Evolutionary conservation across 306 rosid genomes (phyloP), one percentile per base, ranked within the genome.

Genomic region (Castanopsis chinensis): DNA sequence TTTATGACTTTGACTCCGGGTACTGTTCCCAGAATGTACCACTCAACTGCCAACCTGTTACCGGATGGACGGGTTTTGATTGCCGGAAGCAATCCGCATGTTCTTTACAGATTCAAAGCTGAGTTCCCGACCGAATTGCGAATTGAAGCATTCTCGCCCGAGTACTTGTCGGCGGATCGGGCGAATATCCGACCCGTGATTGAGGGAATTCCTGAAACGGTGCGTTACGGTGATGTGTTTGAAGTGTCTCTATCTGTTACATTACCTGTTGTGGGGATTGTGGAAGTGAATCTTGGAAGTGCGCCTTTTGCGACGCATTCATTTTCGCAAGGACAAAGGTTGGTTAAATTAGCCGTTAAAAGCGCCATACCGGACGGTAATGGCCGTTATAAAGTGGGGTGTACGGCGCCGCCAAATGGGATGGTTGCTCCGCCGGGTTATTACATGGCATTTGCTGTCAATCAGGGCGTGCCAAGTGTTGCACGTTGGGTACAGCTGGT

Each of bases 231-330:
- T 0, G 91, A 60, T 58, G 19, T 4, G 19, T 94, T 94, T 2
- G 89, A 88, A 14, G 92, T 91, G 20, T 19, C 81, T 9, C 85
- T 92, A 51, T 78, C 91, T 71, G 98, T 92, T 33, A 2, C 85
- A 0, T 69, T 94, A 67, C 85, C 97, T 0, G 89, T 94, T 9
- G 97, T 92, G 79, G 97, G 93, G 51, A 76, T 92, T 5, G 90
- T 92, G 81, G 97, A 91, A 76, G 87, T 94, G 45, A 92, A 92
- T 60, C 70, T 94, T 49, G 93, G 81, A 0, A 94, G 80, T 43
- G 97, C 97, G 2, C 97, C 98, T 2, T 94, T 92, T 43, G 88
- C 97, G 3, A 92, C 97, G 37, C 98, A 94, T 81, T 92, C 97
- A 2, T 92, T 92, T n/a, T 91, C 97, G 0, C 97, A 92, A 7